Conservation (phyloP, 441 rosid genomes). For the Syzygium malaccense region DNA sequence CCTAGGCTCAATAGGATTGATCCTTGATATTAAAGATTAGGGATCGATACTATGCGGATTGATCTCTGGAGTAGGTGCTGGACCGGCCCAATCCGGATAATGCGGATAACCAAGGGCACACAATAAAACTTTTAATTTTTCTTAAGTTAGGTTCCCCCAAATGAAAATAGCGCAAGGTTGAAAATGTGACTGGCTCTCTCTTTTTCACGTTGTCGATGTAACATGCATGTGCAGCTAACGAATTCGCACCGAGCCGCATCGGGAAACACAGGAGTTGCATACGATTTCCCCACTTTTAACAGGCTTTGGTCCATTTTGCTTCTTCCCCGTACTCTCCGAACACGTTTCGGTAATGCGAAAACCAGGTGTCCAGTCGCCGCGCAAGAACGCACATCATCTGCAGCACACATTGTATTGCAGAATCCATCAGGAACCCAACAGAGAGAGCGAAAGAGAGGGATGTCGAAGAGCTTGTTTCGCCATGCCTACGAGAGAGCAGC, state of each 20-base stretch:
- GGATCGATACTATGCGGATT: no score
- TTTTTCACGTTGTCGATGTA: no score
- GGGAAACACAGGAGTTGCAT: background rate
- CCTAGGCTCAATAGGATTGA: no score
- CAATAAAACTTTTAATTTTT: no score
- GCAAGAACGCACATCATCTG: background rate
- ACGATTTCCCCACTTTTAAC: background rate
- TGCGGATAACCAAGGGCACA: no score
- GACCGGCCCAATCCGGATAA: no score
- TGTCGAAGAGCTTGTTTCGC: constrained; percentile 22
- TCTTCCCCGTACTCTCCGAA: background rate
- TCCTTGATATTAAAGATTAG: no score
- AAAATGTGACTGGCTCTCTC: no score
- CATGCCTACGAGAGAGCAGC: constrained; percentile 13
- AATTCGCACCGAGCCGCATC: background rate
- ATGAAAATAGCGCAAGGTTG: no score
- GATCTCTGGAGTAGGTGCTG: no score
- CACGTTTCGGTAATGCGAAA: background rate
- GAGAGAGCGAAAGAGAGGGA: background rate
- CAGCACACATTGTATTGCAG: background rate
- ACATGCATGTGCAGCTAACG: no score
- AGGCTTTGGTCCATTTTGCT: background rate
- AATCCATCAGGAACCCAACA: background rate
- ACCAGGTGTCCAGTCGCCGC: background rate
- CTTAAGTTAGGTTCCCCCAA: no score